Conservation (phyloP, 2,329 filamentous ascomycete species). For the Phaeosphaeriaceae sp. region DNA sequence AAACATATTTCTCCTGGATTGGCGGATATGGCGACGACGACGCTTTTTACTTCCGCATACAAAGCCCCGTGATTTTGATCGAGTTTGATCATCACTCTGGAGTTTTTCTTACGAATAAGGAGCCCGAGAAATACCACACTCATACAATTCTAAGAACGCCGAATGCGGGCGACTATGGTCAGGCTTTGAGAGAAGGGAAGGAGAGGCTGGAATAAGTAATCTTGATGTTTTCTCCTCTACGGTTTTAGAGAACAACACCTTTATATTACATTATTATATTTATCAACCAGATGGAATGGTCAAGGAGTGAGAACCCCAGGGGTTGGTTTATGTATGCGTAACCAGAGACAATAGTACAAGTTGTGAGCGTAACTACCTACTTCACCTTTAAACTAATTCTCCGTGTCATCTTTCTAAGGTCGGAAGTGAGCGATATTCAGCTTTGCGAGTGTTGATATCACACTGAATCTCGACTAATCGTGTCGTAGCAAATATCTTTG, state of each 20-base stretch:
- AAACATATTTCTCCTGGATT: conserved; percentile 84
- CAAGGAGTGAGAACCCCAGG: too few species aligned
- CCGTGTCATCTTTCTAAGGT: too few species aligned
- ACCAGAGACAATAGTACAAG: too few species aligned
- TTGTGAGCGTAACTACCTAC: too few species aligned
- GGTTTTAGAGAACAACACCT: too few species aligned
- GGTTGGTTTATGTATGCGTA: too few species aligned
- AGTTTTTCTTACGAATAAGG: conserved; percentile 74
- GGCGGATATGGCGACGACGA: conserved; percentile 70
- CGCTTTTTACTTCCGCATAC: conserved; percentile 78
- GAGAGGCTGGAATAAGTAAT: conserved; percentile 21
- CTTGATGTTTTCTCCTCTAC: too few species aligned
- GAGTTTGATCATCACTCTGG: conserved; percentile 84
- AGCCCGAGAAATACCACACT: conserved; percentile 79
- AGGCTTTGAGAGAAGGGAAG: conserved; percentile 51
- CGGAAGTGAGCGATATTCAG: not conserved
- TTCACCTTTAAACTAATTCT: not conserved
- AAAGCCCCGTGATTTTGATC: conserved; percentile 74
- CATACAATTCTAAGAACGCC: conserved; percentile 76
- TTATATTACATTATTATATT: too few species aligned
- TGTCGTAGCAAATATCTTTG: too few species aligned
- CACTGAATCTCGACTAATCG: too few species aligned
- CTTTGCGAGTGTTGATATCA: too few species aligned
- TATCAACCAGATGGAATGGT: too few species aligned
- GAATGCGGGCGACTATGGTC: conserved; percentile 78